Conservation (phyloP, 1,139 yeast genomes). For the Yamadazyma sp. region DNA sequence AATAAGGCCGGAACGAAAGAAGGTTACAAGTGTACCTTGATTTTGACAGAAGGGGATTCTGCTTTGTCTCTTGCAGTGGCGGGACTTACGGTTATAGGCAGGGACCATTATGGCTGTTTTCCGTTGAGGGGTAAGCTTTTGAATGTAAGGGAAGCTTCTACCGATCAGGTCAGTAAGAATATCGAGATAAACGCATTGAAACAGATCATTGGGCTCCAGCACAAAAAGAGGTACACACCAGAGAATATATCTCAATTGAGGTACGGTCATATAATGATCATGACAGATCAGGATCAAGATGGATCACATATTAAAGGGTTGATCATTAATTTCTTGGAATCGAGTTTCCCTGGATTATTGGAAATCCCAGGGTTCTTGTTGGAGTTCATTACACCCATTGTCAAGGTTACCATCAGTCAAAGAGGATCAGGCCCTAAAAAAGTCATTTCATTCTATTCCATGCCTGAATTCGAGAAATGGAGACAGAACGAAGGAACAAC, state of each 20-base stretch:
- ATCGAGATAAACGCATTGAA: constrained; percentile 94
- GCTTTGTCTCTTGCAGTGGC: constrained; percentile 92
- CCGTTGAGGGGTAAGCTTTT: constrained; percentile 94
- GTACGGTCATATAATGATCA: constrained; percentile 96
- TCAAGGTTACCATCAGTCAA: constrained; percentile 76
- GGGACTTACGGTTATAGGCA: constrained; percentile 92
- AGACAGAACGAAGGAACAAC: constrained; percentile 76
- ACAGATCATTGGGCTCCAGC: constrained; percentile 94
- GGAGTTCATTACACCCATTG: constrained; percentile 96
- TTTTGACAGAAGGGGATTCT: constrained; percentile 96
- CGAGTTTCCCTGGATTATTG: constrained; percentile 91
- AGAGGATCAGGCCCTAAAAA: constrained; percentile 53
- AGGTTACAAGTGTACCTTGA: constrained; percentile 87
- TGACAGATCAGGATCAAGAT: constrained; percentile 99
- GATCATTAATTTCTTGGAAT: constrained; percentile 87
- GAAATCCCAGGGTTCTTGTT: constrained; percentile 89
- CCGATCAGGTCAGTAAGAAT: constrained; percentile 90
- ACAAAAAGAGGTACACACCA: constrained; percentile 69
- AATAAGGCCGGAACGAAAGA: constrained; percentile 95
- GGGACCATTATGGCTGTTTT: constrained; percentile 93
- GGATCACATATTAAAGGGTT: constrained; percentile 98
- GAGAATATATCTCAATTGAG: constrained; percentile 73
- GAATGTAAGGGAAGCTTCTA: constrained; percentile 94
- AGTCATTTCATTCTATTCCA: constrained; percentile 78
- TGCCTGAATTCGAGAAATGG: constrained; percentile 97